Percentiles rank a stretch among this genome's conserved stretches.
Conservation (phyloP, 768 basidiomycete species). For the Mycena epipterygia region DNA sequence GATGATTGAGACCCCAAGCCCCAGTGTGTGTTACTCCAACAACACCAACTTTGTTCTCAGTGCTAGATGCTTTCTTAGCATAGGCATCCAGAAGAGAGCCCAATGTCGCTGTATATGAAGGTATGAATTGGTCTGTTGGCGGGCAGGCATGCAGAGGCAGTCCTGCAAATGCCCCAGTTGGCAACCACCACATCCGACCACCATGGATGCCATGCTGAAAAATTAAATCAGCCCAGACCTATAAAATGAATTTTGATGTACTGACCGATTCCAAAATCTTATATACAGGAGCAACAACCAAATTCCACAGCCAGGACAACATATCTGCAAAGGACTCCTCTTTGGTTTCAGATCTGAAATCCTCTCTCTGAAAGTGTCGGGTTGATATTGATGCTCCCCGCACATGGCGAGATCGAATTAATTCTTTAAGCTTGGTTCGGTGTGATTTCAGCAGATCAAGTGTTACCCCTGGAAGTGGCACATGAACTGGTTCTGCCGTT, state of each 20-base stretch:
- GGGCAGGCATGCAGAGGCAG: too few relatives aligned
- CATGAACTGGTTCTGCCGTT: neutral
- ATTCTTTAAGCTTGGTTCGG: neutral
- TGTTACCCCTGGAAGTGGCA: neutral
- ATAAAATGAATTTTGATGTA: neutral
- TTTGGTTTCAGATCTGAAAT: neutral
- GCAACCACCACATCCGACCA: neutral
- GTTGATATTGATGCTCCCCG: neutral
- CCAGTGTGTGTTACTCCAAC: neutral
- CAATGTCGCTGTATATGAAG: neutral
- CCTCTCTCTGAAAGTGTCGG: neutral
- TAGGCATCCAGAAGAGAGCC: neutral
- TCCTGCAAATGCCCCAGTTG: neutral
- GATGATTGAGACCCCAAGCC: neutral
- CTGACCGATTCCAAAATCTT: neutral
- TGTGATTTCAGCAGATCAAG: neutral
- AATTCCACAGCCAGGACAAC: neutral
- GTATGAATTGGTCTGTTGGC: neutral
- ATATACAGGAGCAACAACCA: neutral
- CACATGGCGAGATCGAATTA: neutral
- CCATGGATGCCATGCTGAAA: neutral
- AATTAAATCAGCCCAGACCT: neutral
- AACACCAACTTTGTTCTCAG: neutral
- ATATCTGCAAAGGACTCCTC: neutral
- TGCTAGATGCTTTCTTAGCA: neutral